Base-by-base conservation (phyloP, 495 filamentous ascomycete genomes). In the Tricharina praecox region DNA sequence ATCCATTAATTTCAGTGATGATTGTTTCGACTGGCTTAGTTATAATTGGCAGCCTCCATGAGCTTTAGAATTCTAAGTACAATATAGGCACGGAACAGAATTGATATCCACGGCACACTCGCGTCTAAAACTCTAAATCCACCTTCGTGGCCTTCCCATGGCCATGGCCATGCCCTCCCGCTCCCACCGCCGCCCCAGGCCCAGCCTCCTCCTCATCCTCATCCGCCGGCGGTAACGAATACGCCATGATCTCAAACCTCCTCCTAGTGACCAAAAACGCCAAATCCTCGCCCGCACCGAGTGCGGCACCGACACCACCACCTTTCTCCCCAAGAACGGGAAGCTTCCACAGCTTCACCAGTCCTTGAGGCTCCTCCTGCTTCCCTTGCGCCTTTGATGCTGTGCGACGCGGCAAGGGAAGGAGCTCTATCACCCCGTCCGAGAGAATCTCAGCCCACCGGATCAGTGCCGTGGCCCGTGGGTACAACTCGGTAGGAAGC, bases 251-350 rank as follows among this genome's bases (percentile, higher is more conserved):
- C 50, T 80, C 74, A 55, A 97, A 78, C 0, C 74, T 85, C 50
- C 79, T 77, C 53, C 82, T 72, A 58, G 84, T 93, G 25, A 96
- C 64, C 36, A 73, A 86, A 63, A 97, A 97, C 13, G 85, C 84
- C 63, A 93, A 70, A 59, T 95, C 85, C 58, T 90, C 81, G 8
- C 83, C 78, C n/a, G 66, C 69, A 41, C 50, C 56, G 38, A 72
- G 72, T 34, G 66, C 68, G 51, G 76, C 80, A 13, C 73, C 79
- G 10, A 82, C 80, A 4, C 85, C 84, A 1, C 77, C 77, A 5
- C 90, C 88, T 52, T 79, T 85, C 63, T 94, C 90, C 34, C 85
- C 82, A 45, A 82, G 73, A 2, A 93, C 72, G 1, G 92, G 88
- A 25, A 96, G 65, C 19, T 75, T 74, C 64, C 93, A 82, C 2